Evolutionary conservation across 1,139 yeast species (phyloP).

Genomic region (Suhomyces terraborum): DNA sequence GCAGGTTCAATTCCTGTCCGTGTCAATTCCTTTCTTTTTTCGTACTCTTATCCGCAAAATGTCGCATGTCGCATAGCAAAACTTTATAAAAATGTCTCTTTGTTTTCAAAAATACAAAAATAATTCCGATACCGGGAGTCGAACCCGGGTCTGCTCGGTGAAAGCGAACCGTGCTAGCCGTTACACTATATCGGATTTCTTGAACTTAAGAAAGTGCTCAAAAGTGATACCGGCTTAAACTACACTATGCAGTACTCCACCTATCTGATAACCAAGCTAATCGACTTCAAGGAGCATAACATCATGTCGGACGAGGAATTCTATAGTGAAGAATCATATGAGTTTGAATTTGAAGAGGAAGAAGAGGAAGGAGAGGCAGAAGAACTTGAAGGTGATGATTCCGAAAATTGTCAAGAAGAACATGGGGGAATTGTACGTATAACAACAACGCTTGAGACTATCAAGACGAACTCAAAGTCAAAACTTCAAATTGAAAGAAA

Average conservation of each 20-base stretch:
- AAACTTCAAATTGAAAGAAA: too few relatives aligned
- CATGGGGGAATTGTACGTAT: slow-evolving; percentile 21
- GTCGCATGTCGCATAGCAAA: not conserved
- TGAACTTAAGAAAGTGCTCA: not conserved
- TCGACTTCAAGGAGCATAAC: too few relatives aligned
- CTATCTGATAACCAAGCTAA: not conserved
- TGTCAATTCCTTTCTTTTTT: slow-evolving; percentile 18
- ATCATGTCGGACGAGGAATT: slow-evolving; percentile 60
- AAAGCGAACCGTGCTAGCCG: slow-evolving; percentile 84
- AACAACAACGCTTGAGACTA: too few relatives aligned
- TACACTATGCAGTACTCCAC: not conserved
- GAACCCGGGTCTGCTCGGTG: slow-evolving; percentile 85
- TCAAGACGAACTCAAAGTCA: not conserved
- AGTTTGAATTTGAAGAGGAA: slow-evolving; percentile 64
- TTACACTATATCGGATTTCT: slow-evolving; percentile 68
- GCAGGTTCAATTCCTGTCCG: slow-evolving; percentile 31
- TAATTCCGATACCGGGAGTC: slow-evolving; percentile 66
- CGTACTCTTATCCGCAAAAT: not conserved
- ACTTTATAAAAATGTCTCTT: not conserved
- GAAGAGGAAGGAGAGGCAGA: slow-evolving; percentile 27
- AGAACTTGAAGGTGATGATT: slow-evolving; percentile 24
- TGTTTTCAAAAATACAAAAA: not conserved
- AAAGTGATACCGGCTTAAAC: not conserved
- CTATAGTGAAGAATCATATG: slow-evolving; percentile 63
- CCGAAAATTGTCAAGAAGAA: slow-evolving; percentile 24